Conservation (phyloP, 371 early-diverging fungal genomes). For the Mucor saturninus region DNA sequence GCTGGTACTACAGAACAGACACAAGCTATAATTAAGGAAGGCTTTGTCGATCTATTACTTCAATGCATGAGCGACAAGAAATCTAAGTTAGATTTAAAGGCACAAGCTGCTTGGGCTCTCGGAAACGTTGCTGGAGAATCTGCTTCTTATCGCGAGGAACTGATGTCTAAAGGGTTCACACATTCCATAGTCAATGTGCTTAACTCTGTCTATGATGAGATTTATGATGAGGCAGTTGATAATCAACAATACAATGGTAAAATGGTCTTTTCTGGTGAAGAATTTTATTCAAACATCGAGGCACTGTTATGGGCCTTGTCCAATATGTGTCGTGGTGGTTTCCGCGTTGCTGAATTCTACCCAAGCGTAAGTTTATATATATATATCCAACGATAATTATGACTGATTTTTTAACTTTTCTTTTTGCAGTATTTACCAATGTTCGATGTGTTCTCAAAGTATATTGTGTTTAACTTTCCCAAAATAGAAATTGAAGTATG, state of each 20-base stretch:
- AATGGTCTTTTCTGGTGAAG: constrained; percentile 27
- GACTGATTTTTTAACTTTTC: background rate
- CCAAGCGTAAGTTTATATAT: constrained; percentile 22
- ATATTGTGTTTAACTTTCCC: constrained; percentile 51
- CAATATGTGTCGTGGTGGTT: constrained; percentile 56
- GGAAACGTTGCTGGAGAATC: constrained; percentile 56
- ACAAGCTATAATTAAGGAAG: constrained; percentile 46
- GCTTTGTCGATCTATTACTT: constrained; percentile 47
- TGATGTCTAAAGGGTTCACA: constrained; percentile 31
- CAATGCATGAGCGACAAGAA: constrained; percentile 20
- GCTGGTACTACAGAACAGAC: constrained; percentile 63
- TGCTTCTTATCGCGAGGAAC: constrained; percentile 36
- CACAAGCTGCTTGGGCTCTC: constrained; percentile 59
- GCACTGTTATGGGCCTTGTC: constrained; percentile 48
- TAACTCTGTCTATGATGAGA: constrained; percentile 13
- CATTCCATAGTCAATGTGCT: constrained; percentile 23
- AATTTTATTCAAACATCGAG: constrained; percentile 36
- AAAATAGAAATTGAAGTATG: constrained; percentile 58
- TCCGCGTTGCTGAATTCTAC: constrained; percentile 43
- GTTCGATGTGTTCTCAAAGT: constrained; percentile 51
- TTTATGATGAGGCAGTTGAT: constrained; percentile 15
- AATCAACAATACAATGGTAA: constrained; percentile 3
- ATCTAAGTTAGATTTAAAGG: constrained; percentile 32
- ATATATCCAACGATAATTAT: background rate
- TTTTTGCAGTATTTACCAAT: constrained; percentile 52